phyloP scores from a whole-genome alignment of 495 filamentous ascomycete genomes.

The Jackrogersella multiformis region DNA sequence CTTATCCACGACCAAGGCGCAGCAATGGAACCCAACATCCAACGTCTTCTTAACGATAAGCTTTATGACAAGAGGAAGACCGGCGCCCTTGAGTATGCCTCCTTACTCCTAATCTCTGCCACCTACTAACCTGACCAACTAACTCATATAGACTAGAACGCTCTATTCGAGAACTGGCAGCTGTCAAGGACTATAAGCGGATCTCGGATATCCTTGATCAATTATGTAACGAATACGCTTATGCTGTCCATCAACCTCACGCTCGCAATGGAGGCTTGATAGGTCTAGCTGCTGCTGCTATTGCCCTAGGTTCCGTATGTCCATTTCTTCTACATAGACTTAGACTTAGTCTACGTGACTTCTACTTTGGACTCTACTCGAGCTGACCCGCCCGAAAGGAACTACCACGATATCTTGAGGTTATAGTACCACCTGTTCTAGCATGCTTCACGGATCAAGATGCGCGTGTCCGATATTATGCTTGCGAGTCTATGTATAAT shows the following conservation, averaged over 20 bases:
- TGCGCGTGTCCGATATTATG: slow-evolving; percentile 97
- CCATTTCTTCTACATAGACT: neutral
- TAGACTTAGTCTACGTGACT: neutral
- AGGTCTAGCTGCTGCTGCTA: slow-evolving; percentile 93
- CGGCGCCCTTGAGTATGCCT: slow-evolving; percentile 91
- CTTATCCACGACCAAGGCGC: slow-evolving; percentile 8
- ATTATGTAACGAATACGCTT: slow-evolving; percentile 97
- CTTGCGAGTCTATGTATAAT: slow-evolving; percentile 99
- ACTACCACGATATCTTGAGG: slow-evolving; percentile 87
- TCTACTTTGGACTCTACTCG: neutral
- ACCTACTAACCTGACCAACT: slow-evolving; percentile 34
- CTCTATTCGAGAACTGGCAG: slow-evolving; percentile 85
- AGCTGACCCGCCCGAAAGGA: slow-evolving; percentile 61
- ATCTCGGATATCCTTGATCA: slow-evolving; percentile 91
- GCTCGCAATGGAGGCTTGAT: slow-evolving; percentile 97
- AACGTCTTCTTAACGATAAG: slow-evolving; percentile 94
- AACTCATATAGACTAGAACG: slow-evolving; percentile 75
- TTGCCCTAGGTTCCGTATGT: slow-evolving; percentile 89
- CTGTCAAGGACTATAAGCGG: slow-evolving; percentile 75
- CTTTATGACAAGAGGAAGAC: slow-evolving; percentile 97
- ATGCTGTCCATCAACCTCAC: slow-evolving; percentile 96
- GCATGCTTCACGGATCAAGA: slow-evolving; percentile 99
- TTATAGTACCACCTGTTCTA: slow-evolving; percentile 96
- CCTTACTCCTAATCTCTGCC: neutral
- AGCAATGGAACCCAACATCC: slow-evolving; percentile 86